Conservation (phyloP, 2,329 filamentous ascomycete genomes). For the Hypoxylon sp. region DNA sequence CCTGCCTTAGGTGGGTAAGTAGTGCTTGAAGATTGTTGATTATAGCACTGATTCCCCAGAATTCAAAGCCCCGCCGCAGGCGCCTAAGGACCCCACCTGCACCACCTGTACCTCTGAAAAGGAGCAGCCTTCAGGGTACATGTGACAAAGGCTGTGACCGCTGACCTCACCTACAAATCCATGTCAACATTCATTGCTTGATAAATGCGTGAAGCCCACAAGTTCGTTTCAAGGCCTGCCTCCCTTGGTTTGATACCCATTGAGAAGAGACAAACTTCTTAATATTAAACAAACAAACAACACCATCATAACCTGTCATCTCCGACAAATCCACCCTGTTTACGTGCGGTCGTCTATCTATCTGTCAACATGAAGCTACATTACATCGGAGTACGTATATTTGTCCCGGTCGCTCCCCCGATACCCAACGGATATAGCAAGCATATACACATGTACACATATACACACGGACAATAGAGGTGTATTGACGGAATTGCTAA, state of each 20-base stretch:
- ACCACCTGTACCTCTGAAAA: conserved; percentile 8
- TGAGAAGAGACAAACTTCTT: conserved; percentile 11
- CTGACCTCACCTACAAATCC: conserved; percentile 42
- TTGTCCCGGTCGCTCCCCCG: conserved; percentile 48
- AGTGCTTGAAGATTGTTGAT: not conserved
- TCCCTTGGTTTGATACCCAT: conserved; percentile 21
- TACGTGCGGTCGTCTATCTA: conserved; percentile 10
- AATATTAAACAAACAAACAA: conserved; percentile 18
- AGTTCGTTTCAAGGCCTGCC: conserved; percentile 25
- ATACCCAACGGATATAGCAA: not conserved
- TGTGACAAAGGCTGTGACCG: conserved; percentile 40
- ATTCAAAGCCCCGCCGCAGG: conserved; percentile 22
- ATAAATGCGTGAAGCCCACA: conserved; percentile 16
- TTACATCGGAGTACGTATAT: conserved; percentile 82
- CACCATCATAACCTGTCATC: conserved; percentile 2
- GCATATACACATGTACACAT: not conserved
- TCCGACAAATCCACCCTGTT: conserved; percentile 6
- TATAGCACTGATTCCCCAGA: conserved; percentile 27
- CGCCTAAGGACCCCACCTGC: conserved; percentile 14
- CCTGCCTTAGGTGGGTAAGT: not conserved
- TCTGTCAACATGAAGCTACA: conserved; percentile 80
- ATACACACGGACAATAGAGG: too few relatives aligned
- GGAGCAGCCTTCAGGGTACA: conserved; percentile 26
- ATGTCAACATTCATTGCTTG: conserved; percentile 10
- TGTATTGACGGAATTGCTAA: not conserved